Percentiles rank a stretch among this genome's conserved stretches.
Conservation (phyloP, 305 asterid genomes). For the Solanum hybrid region DNA sequence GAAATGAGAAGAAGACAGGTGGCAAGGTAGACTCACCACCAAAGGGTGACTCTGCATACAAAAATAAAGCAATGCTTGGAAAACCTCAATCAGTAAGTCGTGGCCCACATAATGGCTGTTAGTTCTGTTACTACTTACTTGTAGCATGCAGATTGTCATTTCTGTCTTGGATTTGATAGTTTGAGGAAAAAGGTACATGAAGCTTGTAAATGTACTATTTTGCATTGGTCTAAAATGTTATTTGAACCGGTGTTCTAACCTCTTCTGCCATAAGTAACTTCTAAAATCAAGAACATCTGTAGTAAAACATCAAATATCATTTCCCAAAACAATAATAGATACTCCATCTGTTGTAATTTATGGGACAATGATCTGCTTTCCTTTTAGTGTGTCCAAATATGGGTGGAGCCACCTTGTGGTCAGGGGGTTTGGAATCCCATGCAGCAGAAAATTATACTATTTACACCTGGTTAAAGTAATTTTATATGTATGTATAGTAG, state of each 20-base stretch:
- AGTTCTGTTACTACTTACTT: not conserved
- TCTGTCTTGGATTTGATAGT: not conserved
- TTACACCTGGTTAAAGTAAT: not conserved
- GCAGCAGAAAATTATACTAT: not conserved
- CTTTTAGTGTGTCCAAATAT: not conserved
- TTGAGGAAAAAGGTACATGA: not conserved
- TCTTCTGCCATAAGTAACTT: not conserved
- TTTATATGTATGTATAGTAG: not conserved
- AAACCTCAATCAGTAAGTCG: conserved; percentile 49
- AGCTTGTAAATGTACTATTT: not conserved
- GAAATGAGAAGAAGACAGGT: conserved; percentile 60
- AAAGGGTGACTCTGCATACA: conserved; percentile 30
- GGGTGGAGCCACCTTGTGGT: not conserved
- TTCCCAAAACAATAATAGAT: not conserved
- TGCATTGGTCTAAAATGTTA: not conserved
- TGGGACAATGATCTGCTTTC: not conserved
- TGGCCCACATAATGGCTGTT: not conserved
- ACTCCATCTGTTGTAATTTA: not conserved
- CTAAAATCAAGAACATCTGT: not conserved
- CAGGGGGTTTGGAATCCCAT: not conserved
- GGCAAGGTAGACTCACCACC: conserved; percentile 48
- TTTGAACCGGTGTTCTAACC: not conserved
- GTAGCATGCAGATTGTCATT: not conserved
- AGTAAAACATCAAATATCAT: not conserved
- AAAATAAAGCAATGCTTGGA: conserved; percentile 35